phyloP scores from a whole-genome alignment of 768 basidiomycete species.

The Suillus hirtellus region DNA sequence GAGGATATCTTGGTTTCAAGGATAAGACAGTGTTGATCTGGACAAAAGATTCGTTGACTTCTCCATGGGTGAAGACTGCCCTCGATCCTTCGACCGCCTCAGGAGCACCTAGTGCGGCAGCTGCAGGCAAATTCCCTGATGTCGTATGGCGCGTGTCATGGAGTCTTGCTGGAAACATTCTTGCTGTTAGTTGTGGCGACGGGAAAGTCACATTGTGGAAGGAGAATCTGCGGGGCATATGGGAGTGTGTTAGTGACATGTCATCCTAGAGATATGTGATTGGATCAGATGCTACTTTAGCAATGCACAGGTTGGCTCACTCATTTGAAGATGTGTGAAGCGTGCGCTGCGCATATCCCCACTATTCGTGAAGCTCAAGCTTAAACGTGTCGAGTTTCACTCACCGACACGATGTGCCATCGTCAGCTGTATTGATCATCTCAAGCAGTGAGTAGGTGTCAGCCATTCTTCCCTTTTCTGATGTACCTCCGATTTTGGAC shows the following conservation, averaged over 20 bases:
- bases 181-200: conserved; percentile 96
- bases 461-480: conserved; percentile 64
- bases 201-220: conserved; percentile 99
- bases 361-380: not conserved
- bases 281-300: conserved; percentile 2
- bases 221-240: conserved; percentile 90
- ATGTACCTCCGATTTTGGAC: conserved; percentile 50
- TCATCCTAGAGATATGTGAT: conserved; percentile 54
- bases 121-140: conserved; percentile 85
- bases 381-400: conserved; percentile 43
- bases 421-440: conserved; percentile 58
- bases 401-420: conserved; percentile 57
- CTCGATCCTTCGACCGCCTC: conserved; percentile 68
- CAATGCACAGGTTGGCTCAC: conserved; percentile 11
- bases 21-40: conserved; percentile 90
- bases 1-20: conserved; percentile 23
- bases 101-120: conserved; percentile 44
- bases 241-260: conserved; percentile 98
- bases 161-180: conserved; percentile 93
- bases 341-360: conserved; percentile 44
- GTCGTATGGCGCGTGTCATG: conserved; percentile 99
- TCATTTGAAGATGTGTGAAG: conserved; percentile 6
- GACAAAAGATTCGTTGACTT: conserved; percentile 78
- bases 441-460: conserved; percentile 45
- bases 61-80: conserved; percentile 77